Evolutionary conservation across 331 rosid species (phyloP).

Genomic region (Stylosanthes scabra): DNA sequence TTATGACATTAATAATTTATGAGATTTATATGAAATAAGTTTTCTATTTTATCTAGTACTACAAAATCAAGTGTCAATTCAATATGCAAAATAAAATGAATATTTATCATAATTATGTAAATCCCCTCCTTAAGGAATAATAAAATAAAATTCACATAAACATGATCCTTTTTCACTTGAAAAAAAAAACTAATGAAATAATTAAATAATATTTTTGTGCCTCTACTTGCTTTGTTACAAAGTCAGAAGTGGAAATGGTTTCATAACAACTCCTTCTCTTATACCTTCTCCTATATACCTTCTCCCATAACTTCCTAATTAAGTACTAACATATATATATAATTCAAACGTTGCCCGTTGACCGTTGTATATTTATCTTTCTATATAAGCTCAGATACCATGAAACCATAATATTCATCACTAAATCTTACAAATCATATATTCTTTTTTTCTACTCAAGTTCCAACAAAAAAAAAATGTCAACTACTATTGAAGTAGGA

Average conservation of each 20-base stretch:
- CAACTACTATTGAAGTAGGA: slow-evolving; percentile 58
- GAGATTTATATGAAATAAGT: too few species aligned
- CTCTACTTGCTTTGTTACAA: slow-evolving; percentile 2
- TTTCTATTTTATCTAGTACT: too few species aligned
- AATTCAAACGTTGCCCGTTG: too few species aligned
- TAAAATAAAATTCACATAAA: background rate
- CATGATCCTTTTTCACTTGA: background rate
- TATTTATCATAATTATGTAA: too few species aligned
- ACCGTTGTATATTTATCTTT: background rate
- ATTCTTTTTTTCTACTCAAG: too few species aligned
- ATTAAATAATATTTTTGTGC: background rate
- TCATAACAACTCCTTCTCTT: slow-evolving; percentile 31
- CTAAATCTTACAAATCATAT: too few species aligned
- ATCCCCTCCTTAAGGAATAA: background rate
- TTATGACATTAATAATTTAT: too few species aligned
- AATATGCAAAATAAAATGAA: too few species aligned
- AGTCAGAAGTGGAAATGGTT: slow-evolving; percentile 28
- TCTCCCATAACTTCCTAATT: too few species aligned
- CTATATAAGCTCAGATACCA: slow-evolving; percentile 17
- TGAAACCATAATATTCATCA: slow-evolving; percentile 25
- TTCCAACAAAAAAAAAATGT: slow-evolving; percentile 38
- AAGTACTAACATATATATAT: too few species aligned
- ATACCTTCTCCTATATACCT: too few species aligned
- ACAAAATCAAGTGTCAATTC: too few species aligned
- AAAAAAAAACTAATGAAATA: background rate